Evolutionary conservation across 306 rosid species (phyloP), one percentile per base, ranked within the genome.

Genomic region (Datisca glomerata): DNA sequence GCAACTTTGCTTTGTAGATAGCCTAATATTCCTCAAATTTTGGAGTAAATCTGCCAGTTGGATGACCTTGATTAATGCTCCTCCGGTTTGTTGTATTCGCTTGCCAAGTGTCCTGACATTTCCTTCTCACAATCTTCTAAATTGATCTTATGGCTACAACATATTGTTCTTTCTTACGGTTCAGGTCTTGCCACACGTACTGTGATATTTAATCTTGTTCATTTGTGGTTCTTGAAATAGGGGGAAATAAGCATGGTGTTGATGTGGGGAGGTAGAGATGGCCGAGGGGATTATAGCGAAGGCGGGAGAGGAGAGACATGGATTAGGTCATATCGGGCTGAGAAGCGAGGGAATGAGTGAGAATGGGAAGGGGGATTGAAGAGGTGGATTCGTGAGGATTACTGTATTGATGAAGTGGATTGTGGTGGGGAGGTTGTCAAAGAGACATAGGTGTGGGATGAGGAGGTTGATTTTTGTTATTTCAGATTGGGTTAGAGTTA

Each of bases 291-390:
- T 60, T 48, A 70, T 59, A 73, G n/a, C 54, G 38, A 58, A 79
- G 83, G 9, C 61, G 80, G 37, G 70, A 56, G 75, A 79, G 77
- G 36, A 79, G 68, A 57, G 80, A 68, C 71, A 75, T 68, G 55
- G 91, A 33, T 2, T 49, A 69, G 27, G 67, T 40, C 55, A 61
- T 52, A 56, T 73, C 69, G 10, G 70, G 58, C 7, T 72, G 69
- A 49, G 76, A 59, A 57, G 81, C 47, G 47, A 80, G 83, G 21
- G 73, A 60, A 28, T 69, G 45, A 25, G 58, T 34, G 35, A 75
- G 66, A 18, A 63, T 18, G 23, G 76, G 47, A 33, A 75, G 52
- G 6, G 78, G n/a, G n/a, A n/a, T n/a, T n/a, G n/a, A n/a, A n/a
- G n/a, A n/a, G n/a, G n/a, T n/a, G n/a, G n/a, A 43, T 68, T 44